Conservation (phyloP, 345 rosid genomes). For the Ailanthus altissimus region DNA sequence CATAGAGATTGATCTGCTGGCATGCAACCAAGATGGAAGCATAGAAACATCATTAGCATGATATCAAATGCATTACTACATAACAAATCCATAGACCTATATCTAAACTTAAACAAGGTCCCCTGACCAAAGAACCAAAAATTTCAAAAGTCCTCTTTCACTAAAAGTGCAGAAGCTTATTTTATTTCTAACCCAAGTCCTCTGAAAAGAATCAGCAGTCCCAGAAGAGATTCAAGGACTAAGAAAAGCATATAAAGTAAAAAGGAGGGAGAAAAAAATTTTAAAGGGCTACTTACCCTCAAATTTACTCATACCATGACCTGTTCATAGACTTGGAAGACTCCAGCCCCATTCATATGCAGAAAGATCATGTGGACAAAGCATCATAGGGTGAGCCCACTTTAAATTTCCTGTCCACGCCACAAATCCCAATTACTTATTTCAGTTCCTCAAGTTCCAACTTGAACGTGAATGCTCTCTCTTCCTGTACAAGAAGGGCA, state of each 20-base stretch:
- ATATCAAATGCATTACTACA: background rate
- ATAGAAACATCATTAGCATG: conserved; percentile 6
- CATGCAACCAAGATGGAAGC: conserved; percentile 10
- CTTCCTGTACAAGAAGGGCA: conserved; percentile 28
- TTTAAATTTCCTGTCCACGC: conserved; percentile 23
- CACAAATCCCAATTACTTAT: conserved; percentile 1
- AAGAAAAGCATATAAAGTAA: background rate
- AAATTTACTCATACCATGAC: conserved; percentile 20
- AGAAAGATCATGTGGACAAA: conserved; percentile 17
- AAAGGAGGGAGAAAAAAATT: background rate
- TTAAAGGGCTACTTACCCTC: background rate
- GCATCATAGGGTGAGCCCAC: conserved; percentile 18
- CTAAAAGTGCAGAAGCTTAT: background rate
- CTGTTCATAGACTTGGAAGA: conserved; percentile 17
- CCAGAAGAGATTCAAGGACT: background rate
- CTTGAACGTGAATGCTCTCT: conserved; percentile 2
- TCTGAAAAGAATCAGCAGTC: background rate
- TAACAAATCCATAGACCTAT: background rate
- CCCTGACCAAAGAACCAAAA: background rate
- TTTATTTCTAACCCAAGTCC: background rate
- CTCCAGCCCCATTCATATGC: conserved; percentile 22
- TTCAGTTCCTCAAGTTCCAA: conserved; percentile 7
- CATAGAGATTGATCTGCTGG: conserved; percentile 20
- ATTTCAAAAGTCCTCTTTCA: background rate
- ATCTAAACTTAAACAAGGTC: background rate